Evolutionary conservation across 1,139 yeast genomes (phyloP).

Genomic region (Suhomyces yuchorum): DNA sequence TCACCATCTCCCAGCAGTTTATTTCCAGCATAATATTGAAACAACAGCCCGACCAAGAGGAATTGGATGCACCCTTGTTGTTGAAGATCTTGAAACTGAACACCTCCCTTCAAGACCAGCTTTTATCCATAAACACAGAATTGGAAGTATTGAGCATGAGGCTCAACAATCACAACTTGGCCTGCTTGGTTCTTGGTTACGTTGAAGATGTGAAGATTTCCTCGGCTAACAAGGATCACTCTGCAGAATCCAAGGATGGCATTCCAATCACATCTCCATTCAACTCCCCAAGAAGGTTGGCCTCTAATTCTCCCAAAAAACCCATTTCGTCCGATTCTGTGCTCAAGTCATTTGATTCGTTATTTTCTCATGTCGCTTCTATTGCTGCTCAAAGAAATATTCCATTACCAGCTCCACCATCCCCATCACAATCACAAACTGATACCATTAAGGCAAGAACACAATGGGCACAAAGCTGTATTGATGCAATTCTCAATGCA

Average conservation of each 20-base stretch:
- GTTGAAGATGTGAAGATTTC: slow-evolving; percentile 45
- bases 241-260: slow-evolving; percentile 1
- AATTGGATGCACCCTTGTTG: slow-evolving; percentile 28
- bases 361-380: slow-evolving; percentile 56
- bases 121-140: slow-evolving; percentile 32
- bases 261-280: slow-evolving; percentile 12
- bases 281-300: slow-evolving; percentile 13
- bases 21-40: slow-evolving; percentile 30
- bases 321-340: slow-evolving; percentile 14
- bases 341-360: slow-evolving; percentile 39
- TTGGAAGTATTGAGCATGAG: slow-evolving; percentile 31
- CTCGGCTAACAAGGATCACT: slow-evolving; percentile 12
- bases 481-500: slow-evolving; percentile 36
- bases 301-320: slow-evolving; percentile 9
- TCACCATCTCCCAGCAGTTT: slow-evolving; percentile 40
- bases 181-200: slow-evolving; percentile 49
- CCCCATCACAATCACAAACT: slow-evolving; percentile 21
- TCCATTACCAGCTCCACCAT: slow-evolving; percentile 49
- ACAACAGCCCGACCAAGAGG: slow-evolving; percentile 19
- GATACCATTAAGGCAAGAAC: slow-evolving; percentile 37
- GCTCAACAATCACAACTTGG: slow-evolving; percentile 44
- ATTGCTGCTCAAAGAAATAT: slow-evolving; percentile 55
- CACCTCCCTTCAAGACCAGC: slow-evolving; percentile 35
- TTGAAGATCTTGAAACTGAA: slow-evolving; percentile 39
- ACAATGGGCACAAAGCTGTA: slow-evolving; percentile 57